Evolutionary conservation across 352 stramenopile species (phyloP), one percentile per base, ranked within the genome.

Genomic region (Globisporangium viniferum): DNA sequence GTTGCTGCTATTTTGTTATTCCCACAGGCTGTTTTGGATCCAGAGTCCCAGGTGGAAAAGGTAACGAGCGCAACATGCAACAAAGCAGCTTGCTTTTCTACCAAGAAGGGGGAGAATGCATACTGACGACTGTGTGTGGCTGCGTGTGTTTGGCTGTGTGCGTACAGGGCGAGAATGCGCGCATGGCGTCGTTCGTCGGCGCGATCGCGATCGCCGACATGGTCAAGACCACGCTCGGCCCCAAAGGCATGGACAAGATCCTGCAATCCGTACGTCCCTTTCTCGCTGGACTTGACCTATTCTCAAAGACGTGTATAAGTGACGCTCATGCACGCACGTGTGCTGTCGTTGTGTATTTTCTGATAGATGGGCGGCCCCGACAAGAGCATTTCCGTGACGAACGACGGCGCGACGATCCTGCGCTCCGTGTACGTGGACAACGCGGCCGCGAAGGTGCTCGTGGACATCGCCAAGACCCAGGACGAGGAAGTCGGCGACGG

Each of bases 191-290:
- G 36, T 99, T 99, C 75, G 95, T 99, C 36, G 98, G 98, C 65
- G 98, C 98, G 51, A 99, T 99, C 76, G 97, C 98, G 60, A 99
- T 99, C 80, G 95, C 97, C 35, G 98, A 99, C 81, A 93, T 99
- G 72, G 98, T 99, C 33, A 99, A 99, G 83, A 99, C 98, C 22
- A 99, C 98, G 39, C 83, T 99, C 12, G 98, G 98, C 18, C 98
- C 98, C n/a, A 99, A 99, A 79, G 98, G 98, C 33, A 99, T 99
- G 97, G 98, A 99, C 84, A 99, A 99, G 79, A 99, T 99, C 74
- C 81, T 99, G 61, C 98, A 99, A 84, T 96, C 86, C 12, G 88
- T 98, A 48, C 66, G 74, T 74, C 15, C 2, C 0, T 33, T 35
- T 20, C 14, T 29, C 33, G 14, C 27, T 49, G 12, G 24, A 5